Evolutionary conservation across 192 early-diverging fungal genomes (phyloP), one percentile per base, ranked within the genome.

Genomic region (Podila minutissima): DNA sequence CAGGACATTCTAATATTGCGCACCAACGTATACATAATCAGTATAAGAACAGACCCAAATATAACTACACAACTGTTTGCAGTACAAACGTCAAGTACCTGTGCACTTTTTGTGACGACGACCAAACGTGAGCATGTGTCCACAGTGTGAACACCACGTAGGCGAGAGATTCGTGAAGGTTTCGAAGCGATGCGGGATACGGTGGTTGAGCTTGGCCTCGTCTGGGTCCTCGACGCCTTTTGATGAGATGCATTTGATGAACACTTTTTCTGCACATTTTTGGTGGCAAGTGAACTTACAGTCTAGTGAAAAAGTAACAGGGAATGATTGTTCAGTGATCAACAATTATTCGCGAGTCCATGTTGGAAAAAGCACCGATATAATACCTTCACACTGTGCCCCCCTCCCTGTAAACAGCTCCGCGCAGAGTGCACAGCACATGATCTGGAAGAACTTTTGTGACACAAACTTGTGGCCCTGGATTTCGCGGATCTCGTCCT

Each of bases 141-240:
- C 98, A 86, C 98, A 99, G 84, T 99, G 98, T 72, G 91, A 95
- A 75, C 98, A 99, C 98, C 98, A 99, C 78, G 92, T 91, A 38
- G 94, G 92, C 19, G 90, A 92, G 60, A 96, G 86, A 66, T 93
- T 95, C 28, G 91, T 92, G 22, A 92, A 86, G n/a, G 83, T 86
- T 69, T 97, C 94, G 72, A 96, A 98, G 58, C 98, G 92, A 88
- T 99, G 98, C 24, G 97, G 98, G 77, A 99, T 99, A 33, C 93
- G 89, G 82, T 99, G 98, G 17, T 94, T 91, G 33, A 96, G 79
- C 46, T 93, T 89, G 20, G 87, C 89, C 35, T 90, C 89, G 28
- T 95, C 94, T 6, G 84, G 78, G 70, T 92, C 91, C 75, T 87
- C 81, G 49, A 88, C 89, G 4, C 67, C 66, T 65, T 89, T 87